These are phyloP conservation scores for Dovyalis caffra DNA, from an alignment of 345 rosid genomes.

Conservation along the genomic window DNA sequence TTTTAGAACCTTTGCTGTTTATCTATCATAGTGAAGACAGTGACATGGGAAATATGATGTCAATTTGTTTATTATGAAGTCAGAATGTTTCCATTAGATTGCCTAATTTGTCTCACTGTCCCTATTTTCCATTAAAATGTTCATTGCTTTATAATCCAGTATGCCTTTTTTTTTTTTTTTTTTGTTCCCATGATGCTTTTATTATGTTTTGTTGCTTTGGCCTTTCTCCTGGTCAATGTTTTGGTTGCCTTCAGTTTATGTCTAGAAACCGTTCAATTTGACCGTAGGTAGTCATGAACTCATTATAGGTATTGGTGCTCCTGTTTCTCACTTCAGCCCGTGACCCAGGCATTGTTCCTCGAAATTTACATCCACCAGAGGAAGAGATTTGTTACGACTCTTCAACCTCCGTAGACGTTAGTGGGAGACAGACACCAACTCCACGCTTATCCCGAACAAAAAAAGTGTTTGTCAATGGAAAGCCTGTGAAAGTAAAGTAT, in stretches of 20 bases:
- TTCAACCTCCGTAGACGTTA: conserved; percentile 27
- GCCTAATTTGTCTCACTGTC: background rate
- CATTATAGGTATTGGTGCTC: conserved; percentile 41
- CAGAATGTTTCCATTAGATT: conserved; percentile 2
- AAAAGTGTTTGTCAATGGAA: conserved; percentile 37
- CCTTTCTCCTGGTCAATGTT: background rate
- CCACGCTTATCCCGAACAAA: conserved; percentile 36
- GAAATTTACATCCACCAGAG: conserved; percentile 46
- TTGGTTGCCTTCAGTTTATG: background rate
- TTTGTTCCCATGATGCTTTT: background rate
- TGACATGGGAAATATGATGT: background rate
- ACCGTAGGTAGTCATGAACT: conserved; percentile 12
- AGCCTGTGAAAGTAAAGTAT: conserved; percentile 42
- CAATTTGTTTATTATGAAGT: background rate
- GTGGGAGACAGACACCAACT: conserved; percentile 40
- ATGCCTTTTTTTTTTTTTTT: too few species aligned
- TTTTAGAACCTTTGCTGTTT: background rate
- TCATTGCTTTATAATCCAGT: background rate
- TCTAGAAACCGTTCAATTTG: background rate
- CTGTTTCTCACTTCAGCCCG: conserved; percentile 48
- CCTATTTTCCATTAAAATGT: background rate
- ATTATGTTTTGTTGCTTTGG: background rate
- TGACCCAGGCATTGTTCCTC: conserved; percentile 58
- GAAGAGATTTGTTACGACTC: conserved; percentile 39
- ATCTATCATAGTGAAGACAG: background rate